Evolutionary conservation across 805 yeast species (phyloP).

Genomic region (Sporopachydermia quercuum): DNA sequence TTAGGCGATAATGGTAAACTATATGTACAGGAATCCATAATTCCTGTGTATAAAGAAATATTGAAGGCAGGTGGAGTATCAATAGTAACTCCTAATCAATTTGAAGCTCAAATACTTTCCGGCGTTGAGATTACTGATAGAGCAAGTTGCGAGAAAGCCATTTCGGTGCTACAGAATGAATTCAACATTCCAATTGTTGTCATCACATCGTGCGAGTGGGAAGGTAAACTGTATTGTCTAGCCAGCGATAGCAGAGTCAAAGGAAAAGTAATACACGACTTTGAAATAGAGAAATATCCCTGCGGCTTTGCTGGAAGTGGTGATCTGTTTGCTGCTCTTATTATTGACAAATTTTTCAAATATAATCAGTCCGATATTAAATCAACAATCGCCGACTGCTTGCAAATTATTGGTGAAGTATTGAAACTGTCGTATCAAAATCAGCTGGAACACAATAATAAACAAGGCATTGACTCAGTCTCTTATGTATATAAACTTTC

Average conservation of each 20-base stretch:
- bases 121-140: slow-evolving; percentile 30
- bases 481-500: neutral
- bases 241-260: neutral
- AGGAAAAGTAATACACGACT: neutral
- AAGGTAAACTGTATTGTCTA: neutral
- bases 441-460: neutral
- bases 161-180: slow-evolving; percentile 30
- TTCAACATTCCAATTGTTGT: slow-evolving; percentile 46
- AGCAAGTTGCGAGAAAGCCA: slow-evolving; percentile 29
- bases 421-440: neutral
- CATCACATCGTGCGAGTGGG: slow-evolving; percentile 38
- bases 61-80: slow-evolving; percentile 37
- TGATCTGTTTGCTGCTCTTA: slow-evolving; percentile 71
- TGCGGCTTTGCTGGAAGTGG: slow-evolving; percentile 52
- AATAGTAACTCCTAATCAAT: slow-evolving; percentile 81
- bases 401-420: neutral
- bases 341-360: slow-evolving; percentile 44
- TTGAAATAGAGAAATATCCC: neutral
- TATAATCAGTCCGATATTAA: slow-evolving; percentile 5
- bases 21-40: slow-evolving; percentile 46
- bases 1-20: slow-evolving; percentile 80
- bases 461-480: neutral
- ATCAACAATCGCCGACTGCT: neutral
- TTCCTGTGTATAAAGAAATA: slow-evolving; percentile 42
- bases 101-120: slow-evolving; percentile 64